These are phyloP conservation scores for Berkeleyomyces rouxiae DNA, from an alignment of 2,329 filamentous ascomycete genomes.

Conservation along the genomic window DNA sequence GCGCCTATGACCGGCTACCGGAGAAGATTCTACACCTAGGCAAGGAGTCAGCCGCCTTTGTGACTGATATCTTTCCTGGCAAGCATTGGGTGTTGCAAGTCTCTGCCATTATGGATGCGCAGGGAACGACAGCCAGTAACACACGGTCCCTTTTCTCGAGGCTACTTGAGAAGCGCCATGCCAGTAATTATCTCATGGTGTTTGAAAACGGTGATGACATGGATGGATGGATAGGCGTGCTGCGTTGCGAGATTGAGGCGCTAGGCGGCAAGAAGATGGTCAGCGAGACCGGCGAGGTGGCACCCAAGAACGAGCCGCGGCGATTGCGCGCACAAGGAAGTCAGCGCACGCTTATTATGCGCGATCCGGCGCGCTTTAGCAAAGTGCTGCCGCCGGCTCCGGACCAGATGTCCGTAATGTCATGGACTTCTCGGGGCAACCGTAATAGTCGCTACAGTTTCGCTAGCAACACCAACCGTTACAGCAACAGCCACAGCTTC, in stretches of 20 bases:
- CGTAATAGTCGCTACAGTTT: not conserved
- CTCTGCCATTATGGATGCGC: constrained; percentile 45
- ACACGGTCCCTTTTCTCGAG: constrained; percentile 48
- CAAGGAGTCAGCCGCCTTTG: constrained; percentile 64
- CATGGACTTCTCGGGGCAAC: constrained; percentile 1
- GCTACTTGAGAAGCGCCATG: constrained; percentile 33
- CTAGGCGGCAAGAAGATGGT: constrained; percentile 49
- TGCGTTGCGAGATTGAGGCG: constrained; percentile 54
- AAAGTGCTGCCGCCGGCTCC: not conserved
- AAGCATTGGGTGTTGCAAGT: constrained; percentile 68
- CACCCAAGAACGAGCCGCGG: constrained; percentile 23
- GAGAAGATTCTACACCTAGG: constrained; percentile 58
- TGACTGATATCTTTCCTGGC: constrained; percentile 62
- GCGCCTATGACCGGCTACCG: constrained; percentile 52
- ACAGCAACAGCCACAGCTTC: constrained; percentile 19
- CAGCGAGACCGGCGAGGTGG: constrained; percentile 41
- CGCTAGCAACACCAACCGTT: not conserved
- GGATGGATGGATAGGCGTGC: constrained; percentile 54
- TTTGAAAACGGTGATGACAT: constrained; percentile 58
- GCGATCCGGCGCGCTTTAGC: constrained; percentile 29
- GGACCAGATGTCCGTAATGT: constrained; percentile 2
- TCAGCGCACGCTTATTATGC: constrained; percentile 31
- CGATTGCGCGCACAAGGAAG: constrained; percentile 25
- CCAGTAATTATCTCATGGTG: constrained; percentile 52
- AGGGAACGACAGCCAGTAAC: constrained; percentile 28